phyloP scores from a whole-genome alignment of 257 asterid species.

The Phtheirospermum japonicum region DNA sequence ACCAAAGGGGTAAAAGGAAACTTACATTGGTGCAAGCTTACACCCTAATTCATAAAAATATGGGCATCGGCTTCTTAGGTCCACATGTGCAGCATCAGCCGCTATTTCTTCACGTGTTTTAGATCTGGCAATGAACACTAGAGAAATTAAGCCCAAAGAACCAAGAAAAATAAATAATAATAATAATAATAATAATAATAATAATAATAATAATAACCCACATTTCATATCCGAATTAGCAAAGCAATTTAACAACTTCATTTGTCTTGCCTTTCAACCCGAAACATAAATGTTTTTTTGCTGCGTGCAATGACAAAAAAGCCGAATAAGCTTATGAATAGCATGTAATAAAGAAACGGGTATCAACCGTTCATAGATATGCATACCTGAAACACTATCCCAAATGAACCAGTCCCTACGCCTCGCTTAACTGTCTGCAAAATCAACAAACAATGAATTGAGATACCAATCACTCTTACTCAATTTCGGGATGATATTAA shows the following conservation, averaged over 20 bases:
- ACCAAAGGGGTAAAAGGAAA: conserved; percentile 26
- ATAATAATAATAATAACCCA: too few species aligned
- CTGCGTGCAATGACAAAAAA: conserved; percentile 36
- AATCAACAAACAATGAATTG: conserved; percentile 21
- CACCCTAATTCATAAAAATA: conserved; percentile 70
- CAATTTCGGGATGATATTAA: conserved; percentile 13
- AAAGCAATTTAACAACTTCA: too few species aligned
- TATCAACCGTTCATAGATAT: conserved; percentile 11
- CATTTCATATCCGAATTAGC: too few species aligned
- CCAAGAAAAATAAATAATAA: conserved; percentile 1
- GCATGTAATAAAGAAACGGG: neutral
- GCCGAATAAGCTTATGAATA: conserved; percentile 11
- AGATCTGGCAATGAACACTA: conserved; percentile 38
- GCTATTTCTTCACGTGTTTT: conserved; percentile 92
- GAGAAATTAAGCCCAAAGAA: neutral
- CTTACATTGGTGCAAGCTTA: conserved; percentile 78
- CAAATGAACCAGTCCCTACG: conserved; percentile 72
- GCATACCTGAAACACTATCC: conserved; percentile 67
- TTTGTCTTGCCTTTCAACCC: too few species aligned
- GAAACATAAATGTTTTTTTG: too few species aligned
- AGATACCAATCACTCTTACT: conserved; percentile 21
- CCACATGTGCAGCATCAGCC: conserved; percentile 99
- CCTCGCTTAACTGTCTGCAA: conserved; percentile 57
- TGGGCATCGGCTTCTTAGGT: conserved; percentile 52
- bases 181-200: too few species aligned